A percentile compares a stretch with the other conserved stretches of the same genome.
Evolutionary conservation across 495 filamentous ascomycete species (phyloP).

Genomic region (Hypoxylon subgilvum): DNA sequence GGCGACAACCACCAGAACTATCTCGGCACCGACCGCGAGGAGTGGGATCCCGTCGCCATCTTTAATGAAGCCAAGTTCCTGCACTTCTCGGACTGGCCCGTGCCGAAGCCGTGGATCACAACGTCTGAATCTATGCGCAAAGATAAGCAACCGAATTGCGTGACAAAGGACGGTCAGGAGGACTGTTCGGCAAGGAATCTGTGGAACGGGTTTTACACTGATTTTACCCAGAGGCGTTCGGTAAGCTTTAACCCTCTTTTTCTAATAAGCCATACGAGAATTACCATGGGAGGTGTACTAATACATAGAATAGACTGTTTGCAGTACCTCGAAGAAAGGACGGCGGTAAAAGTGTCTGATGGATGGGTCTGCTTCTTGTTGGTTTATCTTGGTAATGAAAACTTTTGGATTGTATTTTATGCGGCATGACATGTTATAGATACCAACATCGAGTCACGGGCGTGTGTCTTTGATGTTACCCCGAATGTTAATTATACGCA

Average conservation of each 20-base stretch:
- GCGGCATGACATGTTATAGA: constrained; percentile 36
- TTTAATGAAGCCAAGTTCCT: constrained; percentile 74
- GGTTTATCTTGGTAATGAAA: constrained; percentile 18
- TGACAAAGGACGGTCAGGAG: constrained; percentile 46
- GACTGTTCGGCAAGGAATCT: constrained; percentile 69
- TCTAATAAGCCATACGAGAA: not conserved
- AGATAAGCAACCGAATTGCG: constrained; percentile 64
- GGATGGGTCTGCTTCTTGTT: not conserved
- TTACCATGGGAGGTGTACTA: constrained; percentile 24
- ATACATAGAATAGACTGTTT: constrained; percentile 31
- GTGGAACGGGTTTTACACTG: constrained; percentile 74
- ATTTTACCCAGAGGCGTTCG: constrained; percentile 67
- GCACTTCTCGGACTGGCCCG: constrained; percentile 82
- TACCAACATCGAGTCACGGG: constrained; percentile 26
- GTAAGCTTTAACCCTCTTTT: constrained; percentile 43
- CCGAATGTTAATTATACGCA: constrained; percentile 15
- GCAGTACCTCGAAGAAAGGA: constrained; percentile 25
- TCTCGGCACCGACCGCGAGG: constrained; percentile 65
- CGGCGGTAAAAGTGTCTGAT: constrained; percentile 17
- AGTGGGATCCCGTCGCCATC: constrained; percentile 71
- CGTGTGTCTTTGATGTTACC: constrained; percentile 2
- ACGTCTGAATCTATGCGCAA: constrained; percentile 61
- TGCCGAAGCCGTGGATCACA: constrained; percentile 80
- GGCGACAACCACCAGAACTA: constrained; percentile 62
- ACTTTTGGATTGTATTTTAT: constrained; percentile 29